phyloP scores from a whole-genome alignment of 495 filamentous ascomycete species.

The Penicillium robsamsonii region DNA sequence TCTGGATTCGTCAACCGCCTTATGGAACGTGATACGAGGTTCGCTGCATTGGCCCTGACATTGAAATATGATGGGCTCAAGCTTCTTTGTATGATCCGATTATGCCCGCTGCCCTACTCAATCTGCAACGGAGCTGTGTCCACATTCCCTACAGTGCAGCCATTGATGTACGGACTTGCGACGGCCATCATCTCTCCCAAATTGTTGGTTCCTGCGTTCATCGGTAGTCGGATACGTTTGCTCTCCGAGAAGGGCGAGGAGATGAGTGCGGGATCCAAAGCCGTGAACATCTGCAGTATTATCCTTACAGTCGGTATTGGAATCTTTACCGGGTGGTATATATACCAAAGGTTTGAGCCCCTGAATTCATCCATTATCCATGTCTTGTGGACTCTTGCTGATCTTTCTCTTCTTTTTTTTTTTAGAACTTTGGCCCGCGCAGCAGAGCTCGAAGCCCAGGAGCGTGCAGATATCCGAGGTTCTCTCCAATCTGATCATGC shows the following conservation, averaged over 20 bases:
- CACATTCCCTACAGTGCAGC: conserved; percentile 84
- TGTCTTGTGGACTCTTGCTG: conserved; percentile 2
- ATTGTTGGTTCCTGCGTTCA: conserved; percentile 87
- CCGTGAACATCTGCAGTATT: conserved; percentile 81
- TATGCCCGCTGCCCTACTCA: conserved; percentile 93
- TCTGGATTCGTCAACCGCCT: conserved; percentile 73
- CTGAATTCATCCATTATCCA: neutral
- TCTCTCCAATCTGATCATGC: conserved; percentile 43
- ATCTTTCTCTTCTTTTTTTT: neutral
- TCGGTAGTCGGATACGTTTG: conserved; percentile 67
- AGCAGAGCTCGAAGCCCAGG: conserved; percentile 78
- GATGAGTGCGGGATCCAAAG: conserved; percentile 53
- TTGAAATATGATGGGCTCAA: conserved; percentile 81
- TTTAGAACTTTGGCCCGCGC: conserved; percentile 76
- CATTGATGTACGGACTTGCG: conserved; percentile 71
- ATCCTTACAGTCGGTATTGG: conserved; percentile 67
- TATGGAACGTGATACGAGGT: conserved; percentile 77
- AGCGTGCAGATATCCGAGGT: conserved; percentile 52
- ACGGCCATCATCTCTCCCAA: conserved; percentile 79
- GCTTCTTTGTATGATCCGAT: conserved; percentile 84
- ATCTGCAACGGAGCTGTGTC: conserved; percentile 91
- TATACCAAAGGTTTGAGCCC: conserved; percentile 63
- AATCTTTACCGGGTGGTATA: conserved; percentile 72
- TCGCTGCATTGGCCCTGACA: conserved; percentile 66
- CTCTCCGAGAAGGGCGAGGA: conserved; percentile 67